A percentile compares a stretch with the other conserved stretches of the same genome.
phyloP scores from a whole-genome alignment of 2,329 filamentous ascomycete species.

The Emergomyces pasteurianus region DNA sequence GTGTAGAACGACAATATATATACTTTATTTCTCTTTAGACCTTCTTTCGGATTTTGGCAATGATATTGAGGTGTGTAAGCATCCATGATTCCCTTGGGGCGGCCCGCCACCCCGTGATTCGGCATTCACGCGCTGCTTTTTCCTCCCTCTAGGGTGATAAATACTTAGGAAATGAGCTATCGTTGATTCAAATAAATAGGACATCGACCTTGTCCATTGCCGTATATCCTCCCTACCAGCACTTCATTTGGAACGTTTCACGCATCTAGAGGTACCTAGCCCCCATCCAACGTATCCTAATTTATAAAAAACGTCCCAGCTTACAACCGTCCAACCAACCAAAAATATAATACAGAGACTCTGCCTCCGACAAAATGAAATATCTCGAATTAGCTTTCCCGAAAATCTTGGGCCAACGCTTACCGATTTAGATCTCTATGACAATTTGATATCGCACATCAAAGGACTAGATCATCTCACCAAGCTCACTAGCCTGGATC shows the following conservation, averaged over 20 bases:
- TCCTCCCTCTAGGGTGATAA: not conserved
- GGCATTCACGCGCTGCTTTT: not conserved
- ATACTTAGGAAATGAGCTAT: not conserved
- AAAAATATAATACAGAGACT: conserved; percentile 41
- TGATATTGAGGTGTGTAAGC: conserved; percentile 39
- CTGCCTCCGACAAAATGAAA: conserved; percentile 86
- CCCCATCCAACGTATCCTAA: not conserved
- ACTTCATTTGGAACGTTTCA: conserved; percentile 74
- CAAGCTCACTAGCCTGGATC: conserved; percentile 66
- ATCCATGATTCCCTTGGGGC: not conserved
- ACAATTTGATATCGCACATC: conserved; percentile 85
- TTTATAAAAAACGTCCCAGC: not conserved
- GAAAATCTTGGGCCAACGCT: conserved; percentile 53
- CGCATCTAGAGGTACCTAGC: conserved; percentile 46
- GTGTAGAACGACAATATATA: not conserved
- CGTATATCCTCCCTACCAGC: conserved; percentile 67
- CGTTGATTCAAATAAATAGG: conserved; percentile 37
- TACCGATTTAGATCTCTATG: conserved; percentile 84
- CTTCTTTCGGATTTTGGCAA: conserved; percentile 47
- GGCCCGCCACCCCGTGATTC: not conserved
- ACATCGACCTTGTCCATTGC: conserved; percentile 84
- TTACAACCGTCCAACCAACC: conserved; percentile 3
- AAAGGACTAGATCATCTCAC: conserved; percentile 67
- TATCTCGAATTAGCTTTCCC: conserved; percentile 68
- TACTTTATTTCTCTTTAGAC: conserved; percentile 29